Evolutionary conservation across 2,329 filamentous ascomycete genomes (phyloP).

Genomic region (Trichoderma asperellum): DNA sequence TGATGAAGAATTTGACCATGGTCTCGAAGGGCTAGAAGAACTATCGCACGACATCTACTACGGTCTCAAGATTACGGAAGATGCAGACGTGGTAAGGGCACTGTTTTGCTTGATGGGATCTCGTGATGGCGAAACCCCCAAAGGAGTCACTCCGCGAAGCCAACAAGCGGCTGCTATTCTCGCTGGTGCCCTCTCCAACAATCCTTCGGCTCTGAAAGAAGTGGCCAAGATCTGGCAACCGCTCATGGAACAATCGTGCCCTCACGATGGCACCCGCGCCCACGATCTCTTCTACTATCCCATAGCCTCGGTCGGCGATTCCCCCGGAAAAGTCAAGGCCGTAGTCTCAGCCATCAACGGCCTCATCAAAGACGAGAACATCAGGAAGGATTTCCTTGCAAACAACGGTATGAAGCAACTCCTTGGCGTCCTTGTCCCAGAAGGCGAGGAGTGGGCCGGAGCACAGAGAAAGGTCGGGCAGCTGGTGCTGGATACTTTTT

Average conservation of each 20-base stretch:
- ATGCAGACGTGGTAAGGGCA: constrained; percentile 55
- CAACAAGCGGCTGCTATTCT: constrained; percentile 62
- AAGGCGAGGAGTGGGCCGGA: constrained; percentile 53
- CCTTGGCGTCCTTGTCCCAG: constrained; percentile 55
- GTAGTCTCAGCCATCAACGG: constrained; percentile 58
- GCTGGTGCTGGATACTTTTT: constrained; percentile 66
- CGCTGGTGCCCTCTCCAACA: constrained; percentile 65
- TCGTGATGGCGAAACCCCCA: constrained; percentile 34
- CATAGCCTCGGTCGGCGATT: constrained; percentile 41
- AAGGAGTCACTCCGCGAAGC: constrained; percentile 45
- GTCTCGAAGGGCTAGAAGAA: constrained; percentile 63
- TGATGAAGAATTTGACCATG: constrained; percentile 49
- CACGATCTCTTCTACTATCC: constrained; percentile 48
- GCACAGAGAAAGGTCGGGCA: constrained; percentile 60
- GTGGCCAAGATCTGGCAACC: constrained; percentile 53
- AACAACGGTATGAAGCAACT: constrained; percentile 58
- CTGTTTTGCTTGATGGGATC: constrained; percentile 60
- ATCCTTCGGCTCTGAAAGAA: constrained; percentile 61
- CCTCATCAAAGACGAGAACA: constrained; percentile 57
- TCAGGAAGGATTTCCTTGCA: constrained; percentile 60
- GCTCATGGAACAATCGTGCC: constrained; percentile 48
- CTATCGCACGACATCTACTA: constrained; percentile 72
- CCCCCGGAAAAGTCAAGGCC: constrained; percentile 41
- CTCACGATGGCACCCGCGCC: constrained; percentile 37
- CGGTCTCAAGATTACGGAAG: constrained; percentile 64